Percentiles rank a stretch among this genome's conserved stretches.
phyloP scores from a whole-genome alignment of 2,329 filamentous ascomycete species.

The Pseudogymnoascus sp. region DNA sequence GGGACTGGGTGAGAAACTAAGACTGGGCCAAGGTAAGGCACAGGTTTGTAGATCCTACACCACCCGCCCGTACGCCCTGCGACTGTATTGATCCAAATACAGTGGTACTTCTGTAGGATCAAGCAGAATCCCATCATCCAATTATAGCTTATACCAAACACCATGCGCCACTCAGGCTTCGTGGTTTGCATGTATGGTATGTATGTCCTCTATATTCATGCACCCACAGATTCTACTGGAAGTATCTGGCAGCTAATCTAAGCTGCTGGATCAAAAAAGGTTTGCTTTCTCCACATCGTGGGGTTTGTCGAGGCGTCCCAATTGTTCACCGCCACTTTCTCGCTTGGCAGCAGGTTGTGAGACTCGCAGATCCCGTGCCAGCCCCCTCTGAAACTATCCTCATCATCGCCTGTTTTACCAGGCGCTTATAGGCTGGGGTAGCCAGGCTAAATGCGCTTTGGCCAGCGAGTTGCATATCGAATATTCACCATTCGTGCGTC shows the following conservation, averaged over 20 bases:
- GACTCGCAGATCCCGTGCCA: background rate
- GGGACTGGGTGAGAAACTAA: background rate
- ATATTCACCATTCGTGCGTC: background rate
- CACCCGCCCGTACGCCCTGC: background rate
- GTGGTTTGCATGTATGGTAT: background rate
- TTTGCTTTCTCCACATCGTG: background rate
- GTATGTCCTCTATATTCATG: background rate
- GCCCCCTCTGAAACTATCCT: constrained; percentile 1
- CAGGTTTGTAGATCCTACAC: background rate
- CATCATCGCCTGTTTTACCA: background rate
- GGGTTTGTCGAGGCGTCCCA: background rate
- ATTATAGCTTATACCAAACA: background rate
- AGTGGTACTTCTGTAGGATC: background rate
- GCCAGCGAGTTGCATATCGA: background rate
- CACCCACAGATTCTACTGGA: background rate
- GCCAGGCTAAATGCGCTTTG: background rate
- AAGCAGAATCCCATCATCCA: constrained; percentile 6
- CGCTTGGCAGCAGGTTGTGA: background rate
- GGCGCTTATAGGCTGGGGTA: background rate
- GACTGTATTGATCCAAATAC: background rate
- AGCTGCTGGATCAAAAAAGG: background rate
- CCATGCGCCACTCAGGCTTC: background rate
- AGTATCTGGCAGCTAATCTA: background rate
- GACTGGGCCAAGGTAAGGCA: background rate
- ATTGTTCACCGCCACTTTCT: background rate